Conservation (phyloP, 805 yeast genomes). For the Yarrowia divulgata region DNA sequence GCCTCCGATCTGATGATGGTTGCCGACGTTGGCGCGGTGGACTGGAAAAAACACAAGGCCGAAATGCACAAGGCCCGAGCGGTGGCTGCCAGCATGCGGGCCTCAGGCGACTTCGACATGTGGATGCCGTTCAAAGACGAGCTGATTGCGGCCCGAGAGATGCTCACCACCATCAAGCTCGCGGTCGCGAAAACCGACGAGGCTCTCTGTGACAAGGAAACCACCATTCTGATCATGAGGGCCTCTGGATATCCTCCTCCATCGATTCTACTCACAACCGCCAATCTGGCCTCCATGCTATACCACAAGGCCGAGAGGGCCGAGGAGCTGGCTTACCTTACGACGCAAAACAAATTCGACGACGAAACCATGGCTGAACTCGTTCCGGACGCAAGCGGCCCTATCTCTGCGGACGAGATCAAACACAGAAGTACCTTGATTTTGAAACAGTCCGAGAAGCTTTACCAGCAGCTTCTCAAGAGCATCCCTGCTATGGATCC, state of each 20-base stretch:
- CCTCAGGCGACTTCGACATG: conserved; percentile 1
- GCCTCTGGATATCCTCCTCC: conserved; percentile 59
- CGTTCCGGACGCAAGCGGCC: too few relatives aligned
- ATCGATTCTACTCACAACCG: conserved; percentile 56
- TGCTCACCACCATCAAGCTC: conserved; percentile 73
- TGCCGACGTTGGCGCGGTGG: not conserved
- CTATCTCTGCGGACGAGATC: not conserved
- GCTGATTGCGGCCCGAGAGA: conserved; percentile 76
- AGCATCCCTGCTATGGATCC: conserved; percentile 55
- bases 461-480: conserved; percentile 56
- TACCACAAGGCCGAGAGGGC: conserved; percentile 49
- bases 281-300: conserved; percentile 69
- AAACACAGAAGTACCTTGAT: not conserved
- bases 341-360: too few relatives aligned
- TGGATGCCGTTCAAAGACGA: conserved; percentile 73
- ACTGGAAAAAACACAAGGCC: too few relatives aligned
- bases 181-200: conserved; percentile 61
- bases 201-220: conserved; percentile 66
- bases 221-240: conserved; percentile 76
- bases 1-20: conserved; percentile 41
- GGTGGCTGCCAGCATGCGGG: not conserved
- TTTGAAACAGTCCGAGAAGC: conserved; percentile 38
- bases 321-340: too few relatives aligned
- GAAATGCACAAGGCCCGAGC: not conserved
- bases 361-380: too few relatives aligned